phyloP scores from a whole-genome alignment of 2,329 filamentous ascomycete genomes.

The Calonectria honghensis region DNA sequence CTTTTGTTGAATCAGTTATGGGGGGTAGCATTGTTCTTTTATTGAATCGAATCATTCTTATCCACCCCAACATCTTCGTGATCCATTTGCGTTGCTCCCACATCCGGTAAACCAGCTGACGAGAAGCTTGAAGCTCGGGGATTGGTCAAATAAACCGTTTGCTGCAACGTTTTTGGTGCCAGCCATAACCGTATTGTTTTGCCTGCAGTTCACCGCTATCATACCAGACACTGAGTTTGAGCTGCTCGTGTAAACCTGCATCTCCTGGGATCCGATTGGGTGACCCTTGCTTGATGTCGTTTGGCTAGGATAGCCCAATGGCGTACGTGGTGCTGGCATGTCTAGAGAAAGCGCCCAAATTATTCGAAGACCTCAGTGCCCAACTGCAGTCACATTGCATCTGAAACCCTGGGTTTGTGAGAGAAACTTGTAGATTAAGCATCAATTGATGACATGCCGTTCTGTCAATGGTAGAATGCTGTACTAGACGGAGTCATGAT shows the following conservation, averaged over 20 bases:
- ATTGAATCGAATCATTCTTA: neutral
- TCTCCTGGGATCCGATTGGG: neutral
- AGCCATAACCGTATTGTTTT: neutral
- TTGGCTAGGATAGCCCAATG: neutral
- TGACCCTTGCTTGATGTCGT: neutral
- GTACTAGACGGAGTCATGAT: too few species aligned
- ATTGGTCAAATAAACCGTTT: neutral
- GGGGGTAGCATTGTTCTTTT: neutral
- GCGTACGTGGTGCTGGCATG: too few species aligned
- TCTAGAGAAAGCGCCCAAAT: too few species aligned
- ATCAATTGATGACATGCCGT: neutral
- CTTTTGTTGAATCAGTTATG: neutral
- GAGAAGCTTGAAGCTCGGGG: neutral
- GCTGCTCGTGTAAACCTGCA: neutral
- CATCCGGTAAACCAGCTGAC: neutral
- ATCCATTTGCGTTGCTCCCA: neutral
- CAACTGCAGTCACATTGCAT: too few species aligned
- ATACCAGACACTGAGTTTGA: neutral
- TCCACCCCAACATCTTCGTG: neutral
- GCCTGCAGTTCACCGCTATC: neutral
- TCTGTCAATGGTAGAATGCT: neutral
- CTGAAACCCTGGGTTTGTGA: too few species aligned
- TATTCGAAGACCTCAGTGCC: too few species aligned
- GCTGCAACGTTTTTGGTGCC: neutral
- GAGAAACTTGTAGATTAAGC: neutral